phyloP scores from a whole-genome alignment of 345 rosid species.

The Pseudoturritis turrita region DNA sequence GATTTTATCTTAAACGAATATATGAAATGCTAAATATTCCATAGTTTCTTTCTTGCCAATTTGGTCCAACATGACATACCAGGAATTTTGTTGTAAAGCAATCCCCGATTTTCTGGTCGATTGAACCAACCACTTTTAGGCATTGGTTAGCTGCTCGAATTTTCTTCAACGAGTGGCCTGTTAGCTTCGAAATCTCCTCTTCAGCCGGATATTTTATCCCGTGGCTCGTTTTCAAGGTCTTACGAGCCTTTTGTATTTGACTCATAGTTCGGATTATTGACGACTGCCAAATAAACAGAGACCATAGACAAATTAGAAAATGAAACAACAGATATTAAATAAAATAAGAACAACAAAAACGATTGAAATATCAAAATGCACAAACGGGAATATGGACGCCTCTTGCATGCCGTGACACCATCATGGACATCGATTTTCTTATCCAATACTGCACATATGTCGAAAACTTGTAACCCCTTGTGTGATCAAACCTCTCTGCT shows the following conservation, averaged over 20 bases:
- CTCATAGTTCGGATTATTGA: conserved; percentile 43
- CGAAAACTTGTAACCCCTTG: conserved; percentile 79
- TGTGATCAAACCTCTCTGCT: conserved; percentile 75
- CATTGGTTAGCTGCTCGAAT: conserved; percentile 69
- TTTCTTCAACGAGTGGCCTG: conserved; percentile 55
- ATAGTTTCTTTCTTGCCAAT: neutral
- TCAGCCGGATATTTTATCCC: conserved; percentile 55
- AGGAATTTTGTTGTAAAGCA: conserved; percentile 41
- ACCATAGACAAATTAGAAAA: conserved; percentile 4
- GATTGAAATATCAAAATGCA: neutral
- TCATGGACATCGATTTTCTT: conserved; percentile 59
- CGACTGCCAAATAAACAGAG: conserved; percentile 33
- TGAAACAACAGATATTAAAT: neutral
- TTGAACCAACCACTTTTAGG: conserved; percentile 69
- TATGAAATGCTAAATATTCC: neutral
- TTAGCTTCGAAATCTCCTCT: conserved; percentile 54
- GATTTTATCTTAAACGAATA: too few species aligned
- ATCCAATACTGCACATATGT: conserved; percentile 91
- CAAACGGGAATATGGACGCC: conserved; percentile 71
- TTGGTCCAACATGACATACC: conserved; percentile 36
- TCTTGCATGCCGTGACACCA: conserved; percentile 56
- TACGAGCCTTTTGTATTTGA: conserved; percentile 66
- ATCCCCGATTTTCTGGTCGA: conserved; percentile 63
- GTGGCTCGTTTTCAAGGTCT: conserved; percentile 40
- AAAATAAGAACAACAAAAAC: neutral